These are phyloP conservation scores for Candida methanosorbosa DNA, from an alignment of 805 yeast genomes.

Conservation along the genomic window DNA sequence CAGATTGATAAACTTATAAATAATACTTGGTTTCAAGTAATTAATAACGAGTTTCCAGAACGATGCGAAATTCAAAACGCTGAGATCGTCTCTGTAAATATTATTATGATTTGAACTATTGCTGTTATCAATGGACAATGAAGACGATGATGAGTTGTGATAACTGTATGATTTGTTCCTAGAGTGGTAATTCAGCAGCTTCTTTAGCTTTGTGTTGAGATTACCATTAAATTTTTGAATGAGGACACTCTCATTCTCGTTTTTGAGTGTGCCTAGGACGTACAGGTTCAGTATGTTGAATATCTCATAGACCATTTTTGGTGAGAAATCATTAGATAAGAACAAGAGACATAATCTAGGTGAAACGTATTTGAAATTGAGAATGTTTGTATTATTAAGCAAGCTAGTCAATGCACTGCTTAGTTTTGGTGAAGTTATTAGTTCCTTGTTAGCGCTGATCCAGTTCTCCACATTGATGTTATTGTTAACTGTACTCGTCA, in stretches of 20 bases:
- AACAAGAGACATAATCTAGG: not conserved
- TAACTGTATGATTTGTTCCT: constrained; percentile 1
- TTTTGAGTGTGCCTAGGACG: too few species aligned
- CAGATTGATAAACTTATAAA: constrained; percentile 15
- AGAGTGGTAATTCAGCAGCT: constrained; percentile 5
- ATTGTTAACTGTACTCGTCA: not conserved
- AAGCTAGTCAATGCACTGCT: constrained; percentile 10
- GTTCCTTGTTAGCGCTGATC: constrained; percentile 9
- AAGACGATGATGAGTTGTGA: constrained; percentile 2
- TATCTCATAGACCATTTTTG: constrained; percentile 1
- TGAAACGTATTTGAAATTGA: constrained; percentile 4
- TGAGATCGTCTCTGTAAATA: constrained; percentile 18
- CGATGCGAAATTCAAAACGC: constrained; percentile 9
- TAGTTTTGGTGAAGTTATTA: constrained; percentile 14
- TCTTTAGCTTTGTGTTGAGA: constrained; percentile 9
- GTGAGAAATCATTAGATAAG: not conserved
- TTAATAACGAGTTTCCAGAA: constrained; percentile 11
- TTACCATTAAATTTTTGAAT: constrained; percentile 13
- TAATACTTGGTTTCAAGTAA: constrained; percentile 5
- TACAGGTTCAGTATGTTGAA: not conserved
- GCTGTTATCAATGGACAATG: too few species aligned
- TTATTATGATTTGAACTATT: not conserved
- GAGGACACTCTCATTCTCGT: constrained; percentile 5
- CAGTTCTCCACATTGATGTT: constrained; percentile 9
- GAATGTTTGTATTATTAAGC: constrained; percentile 7